phyloP scores from a whole-genome alignment of 371 early-diverging fungal species.

The Apophysomyces variabilis region DNA sequence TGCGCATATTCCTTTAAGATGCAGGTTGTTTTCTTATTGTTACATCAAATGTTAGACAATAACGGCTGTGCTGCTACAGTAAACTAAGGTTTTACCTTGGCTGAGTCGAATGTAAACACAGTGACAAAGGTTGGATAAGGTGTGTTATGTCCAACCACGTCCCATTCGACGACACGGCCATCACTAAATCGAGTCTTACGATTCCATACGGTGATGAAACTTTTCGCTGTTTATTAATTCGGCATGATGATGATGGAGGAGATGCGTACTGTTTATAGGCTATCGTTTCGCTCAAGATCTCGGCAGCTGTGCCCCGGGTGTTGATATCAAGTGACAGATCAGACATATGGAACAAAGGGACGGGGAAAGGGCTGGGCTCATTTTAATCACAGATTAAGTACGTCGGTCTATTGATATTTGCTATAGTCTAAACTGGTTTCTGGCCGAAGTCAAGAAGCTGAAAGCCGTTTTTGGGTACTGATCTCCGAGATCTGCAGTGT shows the following conservation, averaged over 20 bases:
- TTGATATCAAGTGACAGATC: slow-evolving; percentile 37
- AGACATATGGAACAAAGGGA: slow-evolving; percentile 16
- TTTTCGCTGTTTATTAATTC: slow-evolving; percentile 13
- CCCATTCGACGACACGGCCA: slow-evolving; percentile 63
- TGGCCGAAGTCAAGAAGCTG: no score
- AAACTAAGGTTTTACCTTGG: slow-evolving; percentile 24
- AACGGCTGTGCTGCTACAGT: not conserved
- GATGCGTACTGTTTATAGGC: slow-evolving; percentile 43
- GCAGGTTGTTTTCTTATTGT: slow-evolving; percentile 55
- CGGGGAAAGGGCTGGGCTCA: not conserved
- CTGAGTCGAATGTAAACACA: slow-evolving; percentile 55
- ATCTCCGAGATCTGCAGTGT: no score
- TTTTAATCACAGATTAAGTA: not conserved
- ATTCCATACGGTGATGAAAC: slow-evolving; percentile 62
- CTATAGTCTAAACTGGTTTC: no score
- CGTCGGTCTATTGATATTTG: no score
- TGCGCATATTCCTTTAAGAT: slow-evolving; percentile 67
- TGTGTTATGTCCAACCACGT: slow-evolving; percentile 58
- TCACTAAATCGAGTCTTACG: slow-evolving; percentile 58
- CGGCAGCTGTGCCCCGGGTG: slow-evolving; percentile 49
- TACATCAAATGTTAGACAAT: not conserved
- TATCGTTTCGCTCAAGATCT: slow-evolving; percentile 38
- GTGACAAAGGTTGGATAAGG: slow-evolving; percentile 52
- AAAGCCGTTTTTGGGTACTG: no score
- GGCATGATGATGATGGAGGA: slow-evolving; percentile 1